These are phyloP conservation scores for Aspergillus carbonarius DNA, from an alignment of 2,329 filamentous ascomycete genomes.

Conservation along the genomic window DNA sequence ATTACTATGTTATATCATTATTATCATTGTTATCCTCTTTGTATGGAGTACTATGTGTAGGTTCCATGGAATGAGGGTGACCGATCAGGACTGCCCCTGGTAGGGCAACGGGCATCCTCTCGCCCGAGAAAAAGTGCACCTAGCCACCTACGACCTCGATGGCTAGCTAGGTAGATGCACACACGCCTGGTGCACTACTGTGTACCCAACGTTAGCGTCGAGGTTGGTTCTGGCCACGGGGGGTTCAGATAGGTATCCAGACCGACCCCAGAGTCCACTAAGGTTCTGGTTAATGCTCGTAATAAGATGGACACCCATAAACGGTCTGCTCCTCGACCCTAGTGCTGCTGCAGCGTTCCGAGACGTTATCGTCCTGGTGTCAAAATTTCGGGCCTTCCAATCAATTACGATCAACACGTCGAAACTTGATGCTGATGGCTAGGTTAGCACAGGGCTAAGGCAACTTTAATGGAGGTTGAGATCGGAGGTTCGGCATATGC, in stretches of 20 bases:
- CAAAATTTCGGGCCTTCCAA: not conserved
- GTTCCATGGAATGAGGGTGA: not conserved
- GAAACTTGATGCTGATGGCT: not conserved
- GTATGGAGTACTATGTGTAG: not conserved
- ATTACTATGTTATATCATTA: not conserved
- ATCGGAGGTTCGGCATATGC: conserved; percentile 1
- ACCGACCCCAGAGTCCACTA: not conserved
- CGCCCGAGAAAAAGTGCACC: not conserved
- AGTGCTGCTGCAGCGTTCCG: not conserved
- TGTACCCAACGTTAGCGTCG: not conserved
- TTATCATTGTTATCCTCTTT: too few relatives aligned
- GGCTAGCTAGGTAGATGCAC: not conserved
- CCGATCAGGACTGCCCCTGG: not conserved
- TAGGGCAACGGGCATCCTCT: not conserved
- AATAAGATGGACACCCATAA: not conserved
- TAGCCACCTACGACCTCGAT: too few relatives aligned
- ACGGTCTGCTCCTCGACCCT: not conserved
- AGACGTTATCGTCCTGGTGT: not conserved
- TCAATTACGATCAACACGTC: not conserved
- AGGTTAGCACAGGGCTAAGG: not conserved
- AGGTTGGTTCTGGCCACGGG: not conserved
- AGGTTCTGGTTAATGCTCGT: not conserved
- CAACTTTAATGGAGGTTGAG: not conserved
- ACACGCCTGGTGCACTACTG: not conserved
- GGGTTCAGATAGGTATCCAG: not conserved